Evolutionary conservation across 305 asterid genomes (phyloP).

Genomic region (Andrographis paniculata): DNA sequence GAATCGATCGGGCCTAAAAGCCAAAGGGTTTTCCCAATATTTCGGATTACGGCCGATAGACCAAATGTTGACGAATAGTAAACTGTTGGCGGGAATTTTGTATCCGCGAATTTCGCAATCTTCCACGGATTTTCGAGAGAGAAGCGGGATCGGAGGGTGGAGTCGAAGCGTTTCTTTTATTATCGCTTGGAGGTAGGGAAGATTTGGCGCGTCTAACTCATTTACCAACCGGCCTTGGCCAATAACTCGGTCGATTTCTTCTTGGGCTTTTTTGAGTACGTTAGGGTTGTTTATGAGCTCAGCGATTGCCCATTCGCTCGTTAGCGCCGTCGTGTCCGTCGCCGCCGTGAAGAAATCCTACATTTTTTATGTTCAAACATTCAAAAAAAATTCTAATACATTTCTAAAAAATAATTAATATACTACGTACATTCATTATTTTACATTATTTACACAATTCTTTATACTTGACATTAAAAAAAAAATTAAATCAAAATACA

Average conservation of each 20-base stretch:
- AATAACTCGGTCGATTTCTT: conserved; percentile 36
- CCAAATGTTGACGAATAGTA: conserved; percentile 48
- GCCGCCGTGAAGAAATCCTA: conserved; percentile 60
- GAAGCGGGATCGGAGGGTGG: conserved; percentile 51
- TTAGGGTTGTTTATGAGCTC: conserved; percentile 41
- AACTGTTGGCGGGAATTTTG: conserved; percentile 20
- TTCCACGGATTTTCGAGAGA: conserved; percentile 27
- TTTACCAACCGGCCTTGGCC: conserved; percentile 27
- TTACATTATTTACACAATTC: too few relatives aligned
- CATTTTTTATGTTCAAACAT: too few relatives aligned
- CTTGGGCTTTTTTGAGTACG: conserved; percentile 31
- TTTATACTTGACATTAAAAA: too few relatives aligned
- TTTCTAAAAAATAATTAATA: too few relatives aligned
- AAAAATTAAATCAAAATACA: too few relatives aligned
- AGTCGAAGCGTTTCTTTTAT: conserved; percentile 44
- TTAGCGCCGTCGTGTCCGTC: conserved; percentile 50
- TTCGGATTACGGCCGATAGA: conserved; percentile 39
- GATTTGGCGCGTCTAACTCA: conserved; percentile 37
- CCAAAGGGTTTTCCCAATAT: conserved; percentile 37
- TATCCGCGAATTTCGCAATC: conserved; percentile 33
- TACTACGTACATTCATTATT: too few relatives aligned
- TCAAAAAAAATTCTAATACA: too few relatives aligned
- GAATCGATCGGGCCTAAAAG: conserved; percentile 46
- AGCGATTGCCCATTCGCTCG: conserved; percentile 41
- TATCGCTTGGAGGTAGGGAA: conserved; percentile 44